Conservation (phyloP, 164 flowering plant species). For the Piper betle region DNA sequence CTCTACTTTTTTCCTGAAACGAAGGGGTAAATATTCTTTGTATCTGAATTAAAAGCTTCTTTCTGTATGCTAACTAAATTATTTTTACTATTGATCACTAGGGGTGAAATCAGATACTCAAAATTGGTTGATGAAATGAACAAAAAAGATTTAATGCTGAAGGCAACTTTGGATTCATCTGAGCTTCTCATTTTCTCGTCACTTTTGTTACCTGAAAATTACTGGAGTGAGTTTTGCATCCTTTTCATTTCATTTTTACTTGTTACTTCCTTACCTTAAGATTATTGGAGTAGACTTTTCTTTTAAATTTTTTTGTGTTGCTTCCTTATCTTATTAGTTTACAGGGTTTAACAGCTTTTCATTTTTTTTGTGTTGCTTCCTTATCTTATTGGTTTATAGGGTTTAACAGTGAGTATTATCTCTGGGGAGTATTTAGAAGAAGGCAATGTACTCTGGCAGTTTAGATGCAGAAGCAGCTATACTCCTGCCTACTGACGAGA, state of each 20-base stretch:
- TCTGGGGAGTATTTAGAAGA: constrained; percentile 28
- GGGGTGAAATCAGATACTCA: constrained; percentile 9
- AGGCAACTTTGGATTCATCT: constrained; percentile 7
- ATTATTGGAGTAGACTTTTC: not conserved
- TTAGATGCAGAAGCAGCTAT: not conserved
- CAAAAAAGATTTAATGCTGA: constrained; percentile 13
- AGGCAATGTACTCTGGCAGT: not conserved
- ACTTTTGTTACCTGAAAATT: constrained; percentile 13
- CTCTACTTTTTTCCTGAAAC: constrained; percentile 44
- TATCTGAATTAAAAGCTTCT: not conserved
- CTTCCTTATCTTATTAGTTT: not conserved
- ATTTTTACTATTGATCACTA: constrained; percentile 1
- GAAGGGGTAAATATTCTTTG: constrained; percentile 20
- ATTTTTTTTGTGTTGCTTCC: not conserved
- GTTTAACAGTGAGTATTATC: constrained; percentile 14
- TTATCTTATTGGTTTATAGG: constrained; percentile 10
- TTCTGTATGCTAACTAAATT: not conserved
- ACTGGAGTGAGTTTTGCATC: constrained; percentile 17
- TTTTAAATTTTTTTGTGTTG: not conserved
- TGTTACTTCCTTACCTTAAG: not conserved
- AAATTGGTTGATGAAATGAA: constrained; percentile 13
- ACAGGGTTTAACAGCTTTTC: not conserved
- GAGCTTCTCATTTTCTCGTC: constrained; percentile 27
- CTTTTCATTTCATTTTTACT: not conserved
- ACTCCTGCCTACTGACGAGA: not conserved